A percentile compares a stretch with the other conserved stretches of the same genome.
phyloP scores from a whole-genome alignment of 2,329 filamentous ascomycete genomes.

The Fusarium sp. region DNA sequence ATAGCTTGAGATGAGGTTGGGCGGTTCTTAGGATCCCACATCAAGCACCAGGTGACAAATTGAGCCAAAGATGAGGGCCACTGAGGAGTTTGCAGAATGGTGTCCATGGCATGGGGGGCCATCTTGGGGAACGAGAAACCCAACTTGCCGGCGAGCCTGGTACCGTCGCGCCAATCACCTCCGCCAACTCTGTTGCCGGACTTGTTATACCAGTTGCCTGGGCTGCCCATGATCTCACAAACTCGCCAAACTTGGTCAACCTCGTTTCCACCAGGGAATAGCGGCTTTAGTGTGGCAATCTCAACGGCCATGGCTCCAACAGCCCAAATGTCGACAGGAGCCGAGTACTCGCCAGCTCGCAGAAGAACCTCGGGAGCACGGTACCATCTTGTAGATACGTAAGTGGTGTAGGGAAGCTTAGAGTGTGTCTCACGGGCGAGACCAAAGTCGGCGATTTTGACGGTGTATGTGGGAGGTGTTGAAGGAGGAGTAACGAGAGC shows the following conservation, averaged over 20 bases:
- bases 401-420: conserved; percentile 95
- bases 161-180: conserved; percentile 97
- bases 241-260: conserved; percentile 99
- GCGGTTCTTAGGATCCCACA: conserved; percentile 96
- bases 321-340: conserved; percentile 98
- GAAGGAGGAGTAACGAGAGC: conserved; percentile 93
- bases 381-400: conserved; percentile 98
- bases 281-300: conserved; percentile 92
- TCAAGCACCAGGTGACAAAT: conserved; percentile 98
- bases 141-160: conserved; percentile 90
- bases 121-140: conserved; percentile 99
- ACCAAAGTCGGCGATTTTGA: conserved; percentile 99
- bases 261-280: conserved; percentile 98
- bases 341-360: conserved; percentile 94
- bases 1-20: conserved; percentile 95
- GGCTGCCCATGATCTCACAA: conserved; percentile 99
- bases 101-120: conserved; percentile 97
- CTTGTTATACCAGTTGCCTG: conserved; percentile 98
- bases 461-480: conserved; percentile 91
- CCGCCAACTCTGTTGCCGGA: conserved; percentile 86
- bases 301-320: conserved; percentile 99
- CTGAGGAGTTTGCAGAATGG: conserved; percentile 87
- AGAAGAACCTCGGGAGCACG: conserved; percentile 94
- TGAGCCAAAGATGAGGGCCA: conserved; percentile 90
- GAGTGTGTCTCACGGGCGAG: conserved; percentile 97